Evolutionary conservation across 1,284 basidiomycete species (phyloP), one percentile per base, ranked within the genome.

Genomic region (Trametes polyzona): DNA sequence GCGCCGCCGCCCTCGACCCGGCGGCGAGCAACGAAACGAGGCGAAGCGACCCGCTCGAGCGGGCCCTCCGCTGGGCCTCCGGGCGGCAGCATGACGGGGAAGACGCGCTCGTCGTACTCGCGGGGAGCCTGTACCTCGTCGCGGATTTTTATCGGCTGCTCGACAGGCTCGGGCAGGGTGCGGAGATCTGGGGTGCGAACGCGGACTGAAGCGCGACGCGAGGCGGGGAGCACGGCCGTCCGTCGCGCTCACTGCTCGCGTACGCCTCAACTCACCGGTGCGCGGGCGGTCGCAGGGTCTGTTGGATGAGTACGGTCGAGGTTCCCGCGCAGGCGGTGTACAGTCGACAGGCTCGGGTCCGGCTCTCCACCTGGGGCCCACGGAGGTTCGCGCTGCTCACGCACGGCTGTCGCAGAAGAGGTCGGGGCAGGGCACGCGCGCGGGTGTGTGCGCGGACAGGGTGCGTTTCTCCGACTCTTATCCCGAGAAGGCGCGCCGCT

Each of bases 91-190:
- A 56, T 24, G 64, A 51, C 17, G 67, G 66, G 11, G 68, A 66
- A 7, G 73, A 71, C 30, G 74, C 75, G 24, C 65, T 91, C 56
- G 79, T 88, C 0, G 81, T 95, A 6, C 69, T 96, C 1, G 89
- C 92, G n/a, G 95, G 95, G 23, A 97, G 95, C 71, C 70, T 96
- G 65, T 97, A 96, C 73, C 81, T 96, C 42, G 90, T 94, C 2
- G 93, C 93, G 16, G 95, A 96, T 75, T 84, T 93, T 56, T 96
- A 95, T 76, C 78, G 93, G 55, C 64, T 88, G 47, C 50, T 71
- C 27, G 50, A 56, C 37, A 52, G 55, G 43, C 50, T 57, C 35
- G 59, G 58, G 29, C 58, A 60, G 53, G 61, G 50, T 39, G 17
- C 47, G 50, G 61, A 58, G 43, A 60, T 63, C 50, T 63, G 61